Percentiles rank a stretch among this genome's conserved stretches.
Evolutionary conservation across 2,329 filamentous ascomycete genomes (phyloP).

Genomic region (Penicillium sp.): DNA sequence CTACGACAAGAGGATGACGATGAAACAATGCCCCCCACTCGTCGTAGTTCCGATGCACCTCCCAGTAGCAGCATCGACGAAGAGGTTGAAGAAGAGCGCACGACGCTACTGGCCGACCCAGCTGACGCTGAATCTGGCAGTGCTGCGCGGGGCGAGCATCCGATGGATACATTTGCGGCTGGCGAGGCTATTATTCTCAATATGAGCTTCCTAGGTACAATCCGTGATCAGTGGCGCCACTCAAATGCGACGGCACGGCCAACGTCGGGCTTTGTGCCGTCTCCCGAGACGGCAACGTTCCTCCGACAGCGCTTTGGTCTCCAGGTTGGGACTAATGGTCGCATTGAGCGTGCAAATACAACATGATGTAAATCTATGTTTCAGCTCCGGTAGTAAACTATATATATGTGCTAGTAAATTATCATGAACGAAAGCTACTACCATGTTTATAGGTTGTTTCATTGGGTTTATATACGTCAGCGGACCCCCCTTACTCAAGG

Average conservation of each 20-base stretch:
- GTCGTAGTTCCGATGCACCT: constrained; percentile 32
- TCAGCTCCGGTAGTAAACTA: background rate
- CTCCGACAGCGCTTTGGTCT: constrained; percentile 38
- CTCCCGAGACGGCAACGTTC: constrained; percentile 35
- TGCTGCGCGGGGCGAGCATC: constrained; percentile 28
- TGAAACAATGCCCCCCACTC: constrained; percentile 37
- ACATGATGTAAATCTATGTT: constrained; percentile 3
- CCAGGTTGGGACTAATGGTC: constrained; percentile 34
- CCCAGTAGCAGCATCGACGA: constrained; percentile 12
- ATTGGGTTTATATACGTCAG: background rate
- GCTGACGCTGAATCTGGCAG: constrained; percentile 20
- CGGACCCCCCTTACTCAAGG: background rate
- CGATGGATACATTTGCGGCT: constrained; percentile 37
- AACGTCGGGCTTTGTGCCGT: constrained; percentile 25
- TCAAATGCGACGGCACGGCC: constrained; percentile 21
- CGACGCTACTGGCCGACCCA: constrained; percentile 34
- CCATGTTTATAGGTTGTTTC: background rate
- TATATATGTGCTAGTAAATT: background rate
- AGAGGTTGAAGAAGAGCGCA: constrained; percentile 27
- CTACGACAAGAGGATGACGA: constrained; percentile 38
- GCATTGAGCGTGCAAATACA: constrained; percentile 28
- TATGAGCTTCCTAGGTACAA: constrained; percentile 32
- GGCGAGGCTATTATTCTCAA: constrained; percentile 39
- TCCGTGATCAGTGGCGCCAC: constrained; percentile 41
- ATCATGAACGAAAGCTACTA: background rate